A percentile compares a stretch with the other conserved stretches of the same genome.
Evolutionary conservation across 208 protist genomes (phyloP).

Genomic region (Trypanosoma vivax): DNA sequence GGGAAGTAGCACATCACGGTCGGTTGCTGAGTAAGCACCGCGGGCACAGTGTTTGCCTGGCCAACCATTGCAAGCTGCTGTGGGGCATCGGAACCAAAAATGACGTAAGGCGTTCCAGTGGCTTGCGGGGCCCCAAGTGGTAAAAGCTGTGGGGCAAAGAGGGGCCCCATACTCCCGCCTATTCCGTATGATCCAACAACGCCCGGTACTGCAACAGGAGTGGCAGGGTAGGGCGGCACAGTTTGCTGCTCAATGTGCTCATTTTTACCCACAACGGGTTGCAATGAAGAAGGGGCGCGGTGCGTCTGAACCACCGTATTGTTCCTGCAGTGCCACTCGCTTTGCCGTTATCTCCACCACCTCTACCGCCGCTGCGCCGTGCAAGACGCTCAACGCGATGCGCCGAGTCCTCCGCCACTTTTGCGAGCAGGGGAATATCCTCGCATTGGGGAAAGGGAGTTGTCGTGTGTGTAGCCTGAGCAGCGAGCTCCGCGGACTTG

Average conservation of each 20-base stretch:
- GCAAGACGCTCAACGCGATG: conserved; percentile 60
- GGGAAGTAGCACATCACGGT: conserved; percentile 19
- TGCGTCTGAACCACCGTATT: too few relatives aligned
- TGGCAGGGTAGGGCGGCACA: too few relatives aligned
- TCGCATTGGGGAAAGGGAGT: conserved; percentile 56
- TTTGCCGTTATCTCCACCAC: neutral
- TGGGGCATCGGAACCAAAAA: conserved; percentile 1
- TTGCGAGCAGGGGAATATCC: conserved; percentile 60
- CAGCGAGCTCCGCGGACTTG: conserved; percentile 44
- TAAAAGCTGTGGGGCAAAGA: conserved; percentile 11
- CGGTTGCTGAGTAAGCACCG: neutral
- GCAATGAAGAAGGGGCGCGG: too few relatives aligned
- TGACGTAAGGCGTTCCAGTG: neutral
- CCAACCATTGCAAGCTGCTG: conserved; percentile 4
- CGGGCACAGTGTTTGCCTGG: neutral
- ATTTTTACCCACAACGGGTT: too few relatives aligned
- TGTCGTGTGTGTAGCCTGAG: conserved; percentile 51
- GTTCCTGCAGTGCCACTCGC: neutral
- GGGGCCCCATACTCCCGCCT: neutral
- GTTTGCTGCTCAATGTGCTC: too few relatives aligned
- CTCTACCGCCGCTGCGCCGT: conserved; percentile 20
- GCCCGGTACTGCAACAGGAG: conserved; percentile 5
- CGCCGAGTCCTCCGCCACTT: conserved; percentile 65
- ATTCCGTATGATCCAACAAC: neutral
- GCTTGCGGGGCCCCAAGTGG: neutral